Evolutionary conservation across 805 yeast species (phyloP), one percentile per base, ranked within the genome.

Genomic region (Candida broadrunensis): DNA sequence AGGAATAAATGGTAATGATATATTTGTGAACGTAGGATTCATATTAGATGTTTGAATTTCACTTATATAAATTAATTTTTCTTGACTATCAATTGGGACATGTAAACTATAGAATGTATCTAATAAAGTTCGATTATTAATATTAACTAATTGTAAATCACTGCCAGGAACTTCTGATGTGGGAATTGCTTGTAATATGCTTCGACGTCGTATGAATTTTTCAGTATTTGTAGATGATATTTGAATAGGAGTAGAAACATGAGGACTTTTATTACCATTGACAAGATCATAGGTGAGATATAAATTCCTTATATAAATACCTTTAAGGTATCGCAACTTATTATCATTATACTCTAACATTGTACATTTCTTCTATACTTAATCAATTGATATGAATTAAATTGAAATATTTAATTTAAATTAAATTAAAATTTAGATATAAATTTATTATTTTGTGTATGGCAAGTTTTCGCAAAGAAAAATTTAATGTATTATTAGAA

Each of bases 81-180:
- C 49, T 13, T 44, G 26, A 13, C 32, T 44, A 11, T 36, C 49
- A 5, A 35, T 37, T 8, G 34, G 37, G 14, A 49, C 36, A 39
- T 61, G 63, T 11, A 65, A 20, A n/a, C 58, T 50, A 41, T 58
- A 47, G 43, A 63, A 65, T 9, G 55, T 45, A 36, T 58, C 64
- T 3, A 56, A 40, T 39, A 59, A 38, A 13, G 42, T 47, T 20
- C 39, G 36, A 13, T 43, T 37, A 31, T 54, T 52, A n/a, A 46
- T 35, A 8, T 44, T 43, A 13, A 43, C 29, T 7, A 55, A 38
- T 26, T 49, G 18, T 2, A 15, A 13, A 8, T 24, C 19, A 19
- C 26, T 24, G n/a, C 30, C 32, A 32, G 30, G 23, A 12, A 5
- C 14, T 2, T 31, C 32, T 13, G 14, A 14, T 5, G 17, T 15